phyloP scores from a whole-genome alignment of 73 alveolate genomes.

The Paramecium primaurelia region DNA sequence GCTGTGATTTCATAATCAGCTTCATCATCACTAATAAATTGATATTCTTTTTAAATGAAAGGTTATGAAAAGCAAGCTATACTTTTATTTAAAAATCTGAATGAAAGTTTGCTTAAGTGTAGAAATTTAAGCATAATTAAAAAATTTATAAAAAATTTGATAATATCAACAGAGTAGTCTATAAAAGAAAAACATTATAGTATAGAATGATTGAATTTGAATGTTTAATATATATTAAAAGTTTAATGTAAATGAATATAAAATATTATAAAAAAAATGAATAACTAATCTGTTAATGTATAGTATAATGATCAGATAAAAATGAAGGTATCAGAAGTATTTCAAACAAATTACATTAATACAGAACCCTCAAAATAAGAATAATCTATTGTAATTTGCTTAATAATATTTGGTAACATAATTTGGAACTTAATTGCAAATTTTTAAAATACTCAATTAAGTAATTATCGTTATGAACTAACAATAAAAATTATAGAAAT shows the following conservation, averaged over 20 bases:
- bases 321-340: not conserved
- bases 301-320: not conserved
- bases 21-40: not conserved
- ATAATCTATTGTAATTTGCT: not conserved
- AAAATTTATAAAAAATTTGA: not conserved
- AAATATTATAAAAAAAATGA: slow-evolving; percentile 11
- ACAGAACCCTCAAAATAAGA: not conserved
- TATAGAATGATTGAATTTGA: not conserved
- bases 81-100: not conserved
- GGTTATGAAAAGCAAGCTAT: not conserved
- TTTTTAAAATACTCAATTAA: not conserved
- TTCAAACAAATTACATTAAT: not conserved
- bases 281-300: not conserved
- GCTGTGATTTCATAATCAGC: not conserved
- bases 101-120: not conserved
- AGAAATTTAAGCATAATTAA: not conserved
- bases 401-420: not conserved
- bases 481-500: not conserved
- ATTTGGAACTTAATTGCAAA: not conserved
- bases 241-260: not conserved
- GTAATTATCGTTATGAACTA: not conserved
- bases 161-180: not conserved
- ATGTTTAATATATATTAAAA: not conserved
- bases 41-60: not conserved
- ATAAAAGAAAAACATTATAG: not conserved